Evolutionary conservation across 108 stramenopile species (phyloP).

Genomic region (Nitzschia sp.): DNA sequence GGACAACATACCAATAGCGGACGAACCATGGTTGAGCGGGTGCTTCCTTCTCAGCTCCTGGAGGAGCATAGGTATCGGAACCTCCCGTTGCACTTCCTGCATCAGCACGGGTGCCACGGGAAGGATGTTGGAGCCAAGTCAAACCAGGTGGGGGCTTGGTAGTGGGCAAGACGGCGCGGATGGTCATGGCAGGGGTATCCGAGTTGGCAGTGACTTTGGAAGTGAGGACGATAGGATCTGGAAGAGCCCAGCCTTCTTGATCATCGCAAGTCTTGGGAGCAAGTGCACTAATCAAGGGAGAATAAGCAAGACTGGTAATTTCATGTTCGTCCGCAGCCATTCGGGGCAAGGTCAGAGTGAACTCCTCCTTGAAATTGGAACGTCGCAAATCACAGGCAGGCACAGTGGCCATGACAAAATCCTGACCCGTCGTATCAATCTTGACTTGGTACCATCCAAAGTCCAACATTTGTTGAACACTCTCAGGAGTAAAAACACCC

Average conservation of each 20-base stretch:
- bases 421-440: conserved; percentile 22
- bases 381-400: conserved; percentile 55
- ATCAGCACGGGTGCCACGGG: conserved; percentile 18
- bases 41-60: conserved; percentile 21
- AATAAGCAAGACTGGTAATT: conserved; percentile 64
- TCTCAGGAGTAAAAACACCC: conserved; percentile 11
- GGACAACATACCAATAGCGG: conserved; percentile 80
- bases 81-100: conserved; percentile 2
- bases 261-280: conserved; percentile 69
- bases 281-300: conserved; percentile 74
- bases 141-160: conserved; percentile 71
- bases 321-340: conserved; percentile 12
- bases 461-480: conserved; percentile 26
- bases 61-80: conserved; percentile 15
- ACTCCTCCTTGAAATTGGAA: conserved; percentile 76
- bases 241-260: conserved; percentile 26
- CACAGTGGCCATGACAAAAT: conserved; percentile 43
- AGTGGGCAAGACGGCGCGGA: conserved; percentile 52
- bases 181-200: conserved; percentile 69
- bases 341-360: conserved; percentile 56
- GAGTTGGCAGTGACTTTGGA: conserved; percentile 59
- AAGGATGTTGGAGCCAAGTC: conserved; percentile 52
- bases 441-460: conserved; percentile 56
- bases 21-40: conserved; percentile 48
- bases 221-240: conserved; percentile 40